Percentiles rank a stretch among this genome's conserved stretches.
These are phyloP conservation scores for Aspergillus sp. DNA, from an alignment of 2,329 filamentous ascomycete genomes.

Conservation along the genomic window DNA sequence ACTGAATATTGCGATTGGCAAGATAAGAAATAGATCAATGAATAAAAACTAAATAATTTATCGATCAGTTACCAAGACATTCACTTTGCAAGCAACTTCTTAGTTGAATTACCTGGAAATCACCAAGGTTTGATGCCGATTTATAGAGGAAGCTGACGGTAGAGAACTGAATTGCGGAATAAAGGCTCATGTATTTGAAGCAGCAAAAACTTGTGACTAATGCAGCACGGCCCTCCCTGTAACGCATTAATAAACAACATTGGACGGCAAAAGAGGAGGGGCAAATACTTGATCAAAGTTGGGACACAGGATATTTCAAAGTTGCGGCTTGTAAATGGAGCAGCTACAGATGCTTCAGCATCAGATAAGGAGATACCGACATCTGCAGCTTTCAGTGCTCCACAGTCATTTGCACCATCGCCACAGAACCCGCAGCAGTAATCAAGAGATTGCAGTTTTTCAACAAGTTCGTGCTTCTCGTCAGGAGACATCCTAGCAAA, in stretches of 20 bases:
- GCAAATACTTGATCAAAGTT: constrained; percentile 70
- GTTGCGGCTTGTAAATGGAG: constrained; percentile 89
- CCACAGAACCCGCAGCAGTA: constrained; percentile 96
- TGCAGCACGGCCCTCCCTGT: constrained; percentile 82
- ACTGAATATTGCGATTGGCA: constrained; percentile 95
- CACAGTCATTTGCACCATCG: constrained; percentile 96
- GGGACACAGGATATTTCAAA: constrained; percentile 97
- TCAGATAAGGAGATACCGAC: constrained; percentile 96
- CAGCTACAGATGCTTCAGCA: constrained; percentile 95
- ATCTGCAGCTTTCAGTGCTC: constrained; percentile 92
- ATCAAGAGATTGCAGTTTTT: constrained; percentile 93
- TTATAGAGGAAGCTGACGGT: constrained; percentile 95
- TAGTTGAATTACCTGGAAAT: constrained; percentile 67
- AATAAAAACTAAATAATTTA: constrained; percentile 65
- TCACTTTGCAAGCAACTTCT: not conserved
- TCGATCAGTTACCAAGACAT: too few relatives aligned
- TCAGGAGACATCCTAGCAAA: constrained; percentile 99
- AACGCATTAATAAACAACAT: constrained; percentile 10
- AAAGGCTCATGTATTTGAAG: constrained; percentile 99
- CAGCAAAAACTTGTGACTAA: constrained; percentile 98
- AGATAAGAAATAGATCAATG: constrained; percentile 86
- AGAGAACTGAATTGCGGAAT: constrained; percentile 98
- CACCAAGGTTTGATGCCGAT: constrained; percentile 86
- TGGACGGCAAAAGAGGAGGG: not conserved
- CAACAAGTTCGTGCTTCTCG: constrained; percentile 95